Base-by-base conservation (phyloP, 202 grass and related monocot species). In the Setaria italica region DNA sequence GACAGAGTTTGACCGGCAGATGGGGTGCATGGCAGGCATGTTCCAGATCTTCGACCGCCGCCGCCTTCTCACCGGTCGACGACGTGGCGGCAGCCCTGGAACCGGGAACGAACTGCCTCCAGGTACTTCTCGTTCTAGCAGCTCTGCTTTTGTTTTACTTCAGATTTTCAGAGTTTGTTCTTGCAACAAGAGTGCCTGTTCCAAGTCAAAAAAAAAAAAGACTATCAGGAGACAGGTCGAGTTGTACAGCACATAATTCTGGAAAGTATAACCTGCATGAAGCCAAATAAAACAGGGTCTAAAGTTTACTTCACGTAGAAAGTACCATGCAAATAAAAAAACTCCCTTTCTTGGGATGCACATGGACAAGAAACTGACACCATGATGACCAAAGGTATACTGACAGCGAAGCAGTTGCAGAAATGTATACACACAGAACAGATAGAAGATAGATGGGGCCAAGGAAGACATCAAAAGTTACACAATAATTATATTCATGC, bases 31-130 rank as follows among this genome's bases (percentile, higher is more conserved):
- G 89, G 88, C 84, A 43, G 77, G 81, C 7, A 78, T 95, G 54
- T 80, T 93, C 70, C 94, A 89, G 68, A 91, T 95, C 55, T 93
- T 95, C 72, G 69, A 86, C 53, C 91, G 87, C 37, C 84, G 80
- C 46, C 86, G 66, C 73, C 62, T 91, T 7, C 58, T 91, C 37
- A 62, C 77, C 17, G 49, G 72, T 6, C 82, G 68, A 46, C 83
- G 20, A 9, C 55, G 25, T 42, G 47, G 76, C 15, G 53, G 57
- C 15, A 56, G 70, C 64, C 29, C 79, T 16, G 60, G 54, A 32
- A 56, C 7, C 74, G 43, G 62, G 39, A 67, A 82, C 41, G 33
- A 41, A 32, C 54, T 64, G 47, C 76, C 68, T 83, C 78, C 81
- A 83, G 88, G 88, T 92, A 87, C 12, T 54, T 39, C 76, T 64